Conservation (phyloP, 345 rosid species). For the Trapa incisa region DNA sequence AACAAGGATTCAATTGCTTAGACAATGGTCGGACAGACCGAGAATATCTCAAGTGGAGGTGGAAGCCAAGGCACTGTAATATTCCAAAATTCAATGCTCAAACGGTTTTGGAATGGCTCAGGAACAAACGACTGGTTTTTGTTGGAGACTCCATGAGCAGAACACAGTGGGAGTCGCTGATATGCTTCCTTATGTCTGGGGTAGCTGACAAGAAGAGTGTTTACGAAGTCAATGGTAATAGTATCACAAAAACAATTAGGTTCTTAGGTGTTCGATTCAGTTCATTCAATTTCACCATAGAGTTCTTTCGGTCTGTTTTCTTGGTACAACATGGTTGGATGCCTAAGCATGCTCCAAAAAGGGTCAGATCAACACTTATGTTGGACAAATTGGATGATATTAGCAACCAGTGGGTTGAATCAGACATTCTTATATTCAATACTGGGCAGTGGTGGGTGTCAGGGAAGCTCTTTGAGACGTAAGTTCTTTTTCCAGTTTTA, state of each 20-base stretch:
- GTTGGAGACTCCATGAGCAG: slow-evolving; percentile 91
- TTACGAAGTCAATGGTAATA: slow-evolving; percentile 68
- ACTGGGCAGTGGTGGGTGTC: slow-evolving; percentile 98
- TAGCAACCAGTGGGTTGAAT: slow-evolving; percentile 55
- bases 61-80: slow-evolving; percentile 63
- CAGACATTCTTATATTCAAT: slow-evolving; percentile 76
- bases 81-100: slow-evolving; percentile 45
- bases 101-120: slow-evolving; percentile 37
- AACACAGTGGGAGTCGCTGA: slow-evolving; percentile 83
- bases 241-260: slow-evolving; percentile 65
- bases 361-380: slow-evolving; percentile 59
- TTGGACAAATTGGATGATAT: slow-evolving; percentile 68
- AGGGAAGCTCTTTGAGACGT: slow-evolving; percentile 82
- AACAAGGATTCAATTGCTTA: slow-evolving; percentile 67
- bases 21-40: slow-evolving; percentile 54
- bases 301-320: slow-evolving; percentile 84
- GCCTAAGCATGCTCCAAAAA: slow-evolving; percentile 58
- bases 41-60: slow-evolving; percentile 62
- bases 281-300: slow-evolving; percentile 62
- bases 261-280: slow-evolving; percentile 68
- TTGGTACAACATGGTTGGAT: slow-evolving; percentile 67
- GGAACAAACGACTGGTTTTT: slow-evolving; percentile 64
- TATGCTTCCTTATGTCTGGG: slow-evolving; percentile 80
- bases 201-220: slow-evolving; percentile 69
- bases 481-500: slow-evolving; percentile 22